Evolutionary conservation across 1,284 basidiomycete species (phyloP), one percentile per base, ranked within the genome.

Genomic region (Marasmius fiardii): DNA sequence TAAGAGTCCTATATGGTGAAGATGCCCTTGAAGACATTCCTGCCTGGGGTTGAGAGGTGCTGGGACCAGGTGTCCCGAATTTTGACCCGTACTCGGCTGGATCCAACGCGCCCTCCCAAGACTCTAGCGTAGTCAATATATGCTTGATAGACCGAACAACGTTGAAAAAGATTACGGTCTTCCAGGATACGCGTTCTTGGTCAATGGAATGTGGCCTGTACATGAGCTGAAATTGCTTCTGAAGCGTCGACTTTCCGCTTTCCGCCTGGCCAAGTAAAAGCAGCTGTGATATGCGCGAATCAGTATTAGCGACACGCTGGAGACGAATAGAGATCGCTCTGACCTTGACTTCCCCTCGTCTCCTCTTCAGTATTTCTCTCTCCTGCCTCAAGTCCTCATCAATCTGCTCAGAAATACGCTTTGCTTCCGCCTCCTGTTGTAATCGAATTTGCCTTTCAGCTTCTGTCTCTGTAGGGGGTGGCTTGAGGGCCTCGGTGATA

Each of bases 191-290:
- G 16, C 90, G 87, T 65, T 92, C 90, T 55, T 81, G 79, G 55
- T 92, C 88, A 52, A 92, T 75, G 12, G 85, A 83, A 53, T 78
- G 78, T 1, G 90, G 90, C 60, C 82, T 86, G 71, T 92, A 91
- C 80, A 92, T 87, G 59, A 92, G 81, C 70, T 92, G 90, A 65
- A 92, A 92, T 67, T 92, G 89, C 67, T 92, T 91, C 68, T 90
- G 88, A 31, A 92, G 77, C 0, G 88, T 91, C 18, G 86, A 89
- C 68, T 91, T 92, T 61, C 89, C 90, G 26, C 87, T 90, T 74
- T 92, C 89, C 45, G 90, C 89, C 65, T 92, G 89, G 39, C 89
- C 89, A 45, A 92, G 81, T 52, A 92, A 78, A 18, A 92, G 74
- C 43, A 92, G 73, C 88, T 92, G 61, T 12, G 58, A 33, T 34